These are phyloP conservation scores for Macrolepiota dolichaula DNA, from an alignment of 768 basidiomycete genomes.

Conservation along the genomic window DNA sequence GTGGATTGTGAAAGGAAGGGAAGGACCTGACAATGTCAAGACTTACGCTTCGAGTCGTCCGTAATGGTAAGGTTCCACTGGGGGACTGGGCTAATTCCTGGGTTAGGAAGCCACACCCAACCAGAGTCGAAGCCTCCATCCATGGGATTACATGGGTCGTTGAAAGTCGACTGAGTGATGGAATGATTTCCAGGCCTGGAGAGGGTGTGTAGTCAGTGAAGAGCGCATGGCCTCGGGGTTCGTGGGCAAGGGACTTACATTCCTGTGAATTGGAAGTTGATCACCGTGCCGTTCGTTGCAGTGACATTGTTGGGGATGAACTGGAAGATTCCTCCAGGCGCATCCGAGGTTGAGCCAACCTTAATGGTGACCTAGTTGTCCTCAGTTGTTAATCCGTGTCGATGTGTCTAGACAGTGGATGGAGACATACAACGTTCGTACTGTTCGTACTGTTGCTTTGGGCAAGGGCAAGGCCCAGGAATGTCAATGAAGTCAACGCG, in stretches of 20 bases:
- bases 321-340: slow-evolving; percentile 36
- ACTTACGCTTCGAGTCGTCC: slow-evolving; percentile 41
- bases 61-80: slow-evolving; percentile 52
- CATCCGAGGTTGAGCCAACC: slow-evolving; percentile 31
- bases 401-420: background rate
- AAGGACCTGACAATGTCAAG: background rate
- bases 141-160: slow-evolving; percentile 40
- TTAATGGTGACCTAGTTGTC: slow-evolving; percentile 24
- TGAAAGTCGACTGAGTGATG: slow-evolving; percentile 49
- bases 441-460: slow-evolving; percentile 3
- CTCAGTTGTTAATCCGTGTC: no score
- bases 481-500: background rate
- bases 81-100: slow-evolving; percentile 24
- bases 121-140: slow-evolving; percentile 55
- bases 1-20: slow-evolving; percentile 19
- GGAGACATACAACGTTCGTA: background rate
- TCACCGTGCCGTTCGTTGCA: slow-evolving; percentile 38
- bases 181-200: slow-evolving; percentile 49
- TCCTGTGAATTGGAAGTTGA: slow-evolving; percentile 51
- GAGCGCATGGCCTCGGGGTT: background rate
- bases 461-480: slow-evolving; percentile 7
- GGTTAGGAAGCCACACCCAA: slow-evolving; percentile 36
- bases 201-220: background rate
- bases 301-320: slow-evolving; percentile 42
- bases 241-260: slow-evolving; percentile 24